phyloP scores from a whole-genome alignment of 495 filamentous ascomycete species.

The Daldinia grandis region DNA sequence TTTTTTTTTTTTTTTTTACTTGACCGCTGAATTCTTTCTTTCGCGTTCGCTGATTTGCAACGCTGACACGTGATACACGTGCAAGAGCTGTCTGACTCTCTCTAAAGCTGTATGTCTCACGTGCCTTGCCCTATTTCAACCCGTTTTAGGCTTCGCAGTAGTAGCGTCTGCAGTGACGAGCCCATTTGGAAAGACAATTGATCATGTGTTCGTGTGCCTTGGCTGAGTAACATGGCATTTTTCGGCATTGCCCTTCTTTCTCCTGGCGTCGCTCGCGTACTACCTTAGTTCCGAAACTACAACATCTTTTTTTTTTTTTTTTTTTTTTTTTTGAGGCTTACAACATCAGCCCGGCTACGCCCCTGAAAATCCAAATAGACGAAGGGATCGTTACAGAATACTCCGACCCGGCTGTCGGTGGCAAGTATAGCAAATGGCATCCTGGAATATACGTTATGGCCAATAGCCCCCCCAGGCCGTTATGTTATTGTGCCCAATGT shows the following conservation, averaged over 20 bases:
- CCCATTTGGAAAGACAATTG: conserved; percentile 27
- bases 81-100: conserved; percentile 15
- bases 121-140: conserved; percentile 29
- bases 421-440: conserved; percentile 17
- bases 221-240: conserved; percentile 11
- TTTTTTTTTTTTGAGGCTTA: conserved; percentile 20
- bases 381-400: conserved; percentile 25
- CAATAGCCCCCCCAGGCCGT: conserved; percentile 11
- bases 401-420: conserved; percentile 18
- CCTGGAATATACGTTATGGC: conserved; percentile 1
- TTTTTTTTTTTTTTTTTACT: conserved; percentile 15
- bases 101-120: conserved; percentile 24
- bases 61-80: conserved; percentile 30
- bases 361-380: conserved; percentile 14
- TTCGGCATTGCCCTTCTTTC: conserved; percentile 7
- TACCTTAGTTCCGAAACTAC: conserved; percentile 23
- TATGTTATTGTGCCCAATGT: conserved; percentile 23
- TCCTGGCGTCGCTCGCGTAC: conserved; percentile 11
- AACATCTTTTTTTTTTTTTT: no score
- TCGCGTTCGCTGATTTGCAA: conserved; percentile 9
- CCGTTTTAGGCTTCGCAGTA: conserved; percentile 9
- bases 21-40: conserved; percentile 11
- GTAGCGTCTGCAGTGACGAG: conserved; percentile 30
- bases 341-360: conserved; percentile 6
- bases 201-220: conserved; percentile 31